Percentiles rank a stretch among this genome's conserved stretches.
phyloP scores from a whole-genome alignment of 306 rosid genomes.

The Citrullus colocynthis region DNA sequence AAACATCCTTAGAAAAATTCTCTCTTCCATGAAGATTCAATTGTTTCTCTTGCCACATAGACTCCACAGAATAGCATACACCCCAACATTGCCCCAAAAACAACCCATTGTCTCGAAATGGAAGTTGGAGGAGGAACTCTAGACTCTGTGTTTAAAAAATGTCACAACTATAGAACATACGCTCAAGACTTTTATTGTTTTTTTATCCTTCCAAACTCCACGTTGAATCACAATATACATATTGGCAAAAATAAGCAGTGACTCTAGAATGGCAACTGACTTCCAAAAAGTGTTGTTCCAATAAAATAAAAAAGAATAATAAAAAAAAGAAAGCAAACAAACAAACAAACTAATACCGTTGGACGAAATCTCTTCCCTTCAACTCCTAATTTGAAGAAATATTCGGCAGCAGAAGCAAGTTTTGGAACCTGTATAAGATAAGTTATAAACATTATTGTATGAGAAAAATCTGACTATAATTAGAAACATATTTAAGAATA shows the following conservation, averaged over 20 bases:
- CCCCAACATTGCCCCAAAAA: no score
- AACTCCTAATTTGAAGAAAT: slow-evolving; percentile 85
- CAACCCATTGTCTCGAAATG: no score
- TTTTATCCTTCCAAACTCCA: neutral
- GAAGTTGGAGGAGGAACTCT: no score
- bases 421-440: slow-evolving; percentile 64
- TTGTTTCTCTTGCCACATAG: no score
- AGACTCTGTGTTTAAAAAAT: neutral
- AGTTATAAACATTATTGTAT: neutral
- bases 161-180: neutral
- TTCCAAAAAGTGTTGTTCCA: neutral
- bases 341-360: slow-evolving; percentile 34
- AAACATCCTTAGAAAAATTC: no score
- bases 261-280: neutral
- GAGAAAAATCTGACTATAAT: neutral
- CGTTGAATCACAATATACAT: neutral
- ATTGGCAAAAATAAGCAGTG: neutral
- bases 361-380: slow-evolving; percentile 98
- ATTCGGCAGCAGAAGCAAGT: slow-evolving; percentile 94
- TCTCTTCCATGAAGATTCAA: no score
- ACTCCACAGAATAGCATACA: no score
- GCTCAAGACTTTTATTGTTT: neutral
- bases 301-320: neutral
- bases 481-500: neutral
- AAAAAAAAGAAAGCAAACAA: neutral